Percentiles rank a stretch among this genome's conserved stretches.
Evolutionary conservation across 805 yeast species (phyloP).

Genomic region (Candida nemodendra): DNA sequence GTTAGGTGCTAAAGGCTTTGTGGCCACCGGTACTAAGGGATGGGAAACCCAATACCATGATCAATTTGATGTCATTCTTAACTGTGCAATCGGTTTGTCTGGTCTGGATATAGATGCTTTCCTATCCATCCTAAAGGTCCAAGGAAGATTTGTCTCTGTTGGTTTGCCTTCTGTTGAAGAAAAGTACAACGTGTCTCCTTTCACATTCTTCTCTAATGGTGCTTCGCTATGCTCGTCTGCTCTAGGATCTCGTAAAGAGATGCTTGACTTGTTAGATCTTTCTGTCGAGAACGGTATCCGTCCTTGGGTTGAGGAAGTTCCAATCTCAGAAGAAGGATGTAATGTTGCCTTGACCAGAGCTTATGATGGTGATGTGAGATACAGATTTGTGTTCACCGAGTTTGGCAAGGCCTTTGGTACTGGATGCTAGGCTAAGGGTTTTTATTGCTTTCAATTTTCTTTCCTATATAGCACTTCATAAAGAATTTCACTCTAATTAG

Average conservation of each 20-base stretch:
- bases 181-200: constrained; percentile 45
- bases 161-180: constrained; percentile 46
- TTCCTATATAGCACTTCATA: too few relatives aligned
- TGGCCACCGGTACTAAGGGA: constrained; percentile 45
- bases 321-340: constrained; percentile 43
- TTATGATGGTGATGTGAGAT: constrained; percentile 48
- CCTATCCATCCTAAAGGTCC: constrained; percentile 33
- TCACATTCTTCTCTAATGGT: constrained; percentile 48
- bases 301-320: constrained; percentile 53
- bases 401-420: constrained; percentile 45
- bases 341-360: constrained; percentile 44
- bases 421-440: too few relatives aligned
- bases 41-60: constrained; percentile 38
- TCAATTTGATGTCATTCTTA: constrained; percentile 40
- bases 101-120: constrained; percentile 37
- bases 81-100: constrained; percentile 42
- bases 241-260: constrained; percentile 49
- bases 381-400: constrained; percentile 50
- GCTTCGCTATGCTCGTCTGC: constrained; percentile 44
- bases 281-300: constrained; percentile 44
- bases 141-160: constrained; percentile 45
- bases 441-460: too few relatives aligned
- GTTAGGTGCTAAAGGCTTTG: constrained; percentile 42
- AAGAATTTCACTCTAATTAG: too few relatives aligned
- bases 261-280: constrained; percentile 43